Evolutionary conservation across 2,329 filamentous ascomycete species (phyloP), one percentile per base, ranked within the genome.

Genomic region (Hypoxylon sp.): DNA sequence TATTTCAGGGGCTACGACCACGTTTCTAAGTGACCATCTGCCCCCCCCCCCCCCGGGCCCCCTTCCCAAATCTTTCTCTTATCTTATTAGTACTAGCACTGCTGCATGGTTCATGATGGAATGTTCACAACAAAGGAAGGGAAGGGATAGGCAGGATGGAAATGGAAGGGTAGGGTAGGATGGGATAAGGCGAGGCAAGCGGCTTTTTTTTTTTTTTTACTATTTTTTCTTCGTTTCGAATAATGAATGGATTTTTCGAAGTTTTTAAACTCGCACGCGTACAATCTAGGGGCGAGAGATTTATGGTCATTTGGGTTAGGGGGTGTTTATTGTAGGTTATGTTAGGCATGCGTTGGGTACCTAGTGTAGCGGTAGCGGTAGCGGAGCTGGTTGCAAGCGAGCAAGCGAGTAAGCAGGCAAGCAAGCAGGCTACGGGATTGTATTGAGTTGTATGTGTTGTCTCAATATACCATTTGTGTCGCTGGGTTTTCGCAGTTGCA

Each of bases 401-500:
- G 29, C 29, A 30, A 8, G 29, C 29, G 11, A 30, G 29, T 30
- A 9, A 39, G 34, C n/a, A 16, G 8, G 37, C 37, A 4, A 19
- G 32, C 32, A 14, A 37, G 32, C 32, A 37, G 32, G 32, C 14
- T 57, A 25, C 39, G 21, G 46, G 23, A 47, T 25, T 29, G 30
- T 34, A 27, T 64, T 34, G 21, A 57, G 21, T 61, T 53, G 52
- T 47, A 3, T 6, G 25, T 37, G 29, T 58, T 48, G 43, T 58
- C 32, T 61, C 60, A 63, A 69, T 69, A 69, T 69, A 67, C 67
- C 67, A 69, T 67, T 69, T 67, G 67, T 23, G 46, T 63, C 59
- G 50, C 43, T 45, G 56, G 63, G 27, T 55, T 60, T 51, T 50
- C 29, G 48, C 14, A 50, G 55, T 25, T 34, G 29, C 12, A 23